phyloP scores from a whole-genome alignment of 257 asterid species.

The Gynochthodes officinalis region DNA sequence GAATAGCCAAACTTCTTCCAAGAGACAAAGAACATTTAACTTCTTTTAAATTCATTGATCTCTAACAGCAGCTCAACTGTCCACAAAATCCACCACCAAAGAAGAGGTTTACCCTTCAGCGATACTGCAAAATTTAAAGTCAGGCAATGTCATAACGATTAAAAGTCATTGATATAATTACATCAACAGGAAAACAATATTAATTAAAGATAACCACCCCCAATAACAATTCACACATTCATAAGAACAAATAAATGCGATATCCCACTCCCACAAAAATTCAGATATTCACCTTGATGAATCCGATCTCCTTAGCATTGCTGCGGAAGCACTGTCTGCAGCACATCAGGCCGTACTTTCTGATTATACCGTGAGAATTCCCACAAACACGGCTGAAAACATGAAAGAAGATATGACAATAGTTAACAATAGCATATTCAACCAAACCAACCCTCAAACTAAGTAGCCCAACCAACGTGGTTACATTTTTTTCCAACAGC shows the following conservation, averaged over 20 bases:
- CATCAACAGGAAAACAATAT: background rate
- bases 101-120: constrained; percentile 18
- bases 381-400: constrained; percentile 40
- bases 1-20: constrained; percentile 11
- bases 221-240: background rate
- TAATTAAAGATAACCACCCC: too few species aligned
- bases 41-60: background rate
- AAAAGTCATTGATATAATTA: background rate
- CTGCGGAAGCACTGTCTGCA: constrained; percentile 46
- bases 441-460: background rate
- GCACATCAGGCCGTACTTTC: constrained; percentile 42
- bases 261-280: background rate
- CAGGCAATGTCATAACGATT: background rate
- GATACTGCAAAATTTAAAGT: constrained; percentile 42
- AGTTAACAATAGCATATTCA: background rate
- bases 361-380: constrained; percentile 34
- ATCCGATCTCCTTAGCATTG: constrained; percentile 39
- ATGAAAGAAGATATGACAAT: background rate
- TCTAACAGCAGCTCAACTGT: background rate
- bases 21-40: background rate
- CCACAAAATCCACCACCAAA: background rate
- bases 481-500: too few species aligned
- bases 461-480: background rate
- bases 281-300: constrained; percentile 30
- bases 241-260: background rate